Evolutionary conservation across 139 green algal species (phyloP).

Genomic region (Volvox africanus): DNA sequence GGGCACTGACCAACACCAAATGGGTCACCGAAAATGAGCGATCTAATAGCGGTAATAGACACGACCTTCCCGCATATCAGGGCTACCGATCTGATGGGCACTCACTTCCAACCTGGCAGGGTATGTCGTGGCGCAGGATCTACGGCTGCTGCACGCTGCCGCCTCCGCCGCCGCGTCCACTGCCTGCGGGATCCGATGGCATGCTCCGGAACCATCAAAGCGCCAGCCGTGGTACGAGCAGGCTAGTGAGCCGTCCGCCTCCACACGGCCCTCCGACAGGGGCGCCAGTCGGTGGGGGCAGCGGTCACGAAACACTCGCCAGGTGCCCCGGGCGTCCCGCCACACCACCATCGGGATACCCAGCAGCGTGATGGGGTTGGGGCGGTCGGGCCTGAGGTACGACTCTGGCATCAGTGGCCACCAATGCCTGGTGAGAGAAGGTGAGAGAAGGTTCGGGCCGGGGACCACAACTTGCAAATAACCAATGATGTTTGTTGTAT

Average conservation of each 20-base stretch:
- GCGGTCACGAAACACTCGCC: constrained; percentile 51
- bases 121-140: not conserved
- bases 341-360: constrained; percentile 51
- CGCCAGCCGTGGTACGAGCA: constrained; percentile 58
- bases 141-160: constrained; percentile 20
- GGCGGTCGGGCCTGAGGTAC: constrained; percentile 32
- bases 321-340: constrained; percentile 35
- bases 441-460: not conserved
- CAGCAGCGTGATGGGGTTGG: constrained; percentile 48
- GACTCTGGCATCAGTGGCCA: constrained; percentile 29
- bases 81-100: not conserved
- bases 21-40: no score
- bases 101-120: not conserved
- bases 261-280: constrained; percentile 61
- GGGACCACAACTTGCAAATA: no score
- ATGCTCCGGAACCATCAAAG: constrained; percentile 52
- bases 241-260: constrained; percentile 62
- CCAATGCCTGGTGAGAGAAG: constrained; percentile 27
- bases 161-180: constrained; percentile 9
- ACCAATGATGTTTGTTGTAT: no score
- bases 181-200: constrained; percentile 57
- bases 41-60: no score
- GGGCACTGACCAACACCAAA: no score
- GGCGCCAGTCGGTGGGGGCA: constrained; percentile 65
- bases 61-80: no score